Evolutionary conservation across 2,329 filamentous ascomycete genomes (phyloP).

Genomic region (Cercospora zeina): DNA sequence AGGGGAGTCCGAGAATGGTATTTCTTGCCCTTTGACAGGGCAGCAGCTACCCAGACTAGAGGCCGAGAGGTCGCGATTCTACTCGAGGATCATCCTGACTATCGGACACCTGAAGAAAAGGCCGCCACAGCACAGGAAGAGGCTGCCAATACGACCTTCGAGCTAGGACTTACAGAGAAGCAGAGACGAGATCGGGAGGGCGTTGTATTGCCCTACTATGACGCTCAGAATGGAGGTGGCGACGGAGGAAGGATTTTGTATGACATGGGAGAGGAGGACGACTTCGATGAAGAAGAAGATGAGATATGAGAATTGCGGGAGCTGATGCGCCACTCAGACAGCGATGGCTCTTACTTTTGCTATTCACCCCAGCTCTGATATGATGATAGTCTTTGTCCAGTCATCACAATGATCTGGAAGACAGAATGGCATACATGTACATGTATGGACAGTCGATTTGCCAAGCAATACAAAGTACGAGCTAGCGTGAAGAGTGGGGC

Average conservation of each 20-base stretch:
- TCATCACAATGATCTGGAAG: background rate
- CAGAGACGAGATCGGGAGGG: constrained; percentile 83
- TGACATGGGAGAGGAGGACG: constrained; percentile 93
- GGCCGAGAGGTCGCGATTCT: constrained; percentile 53
- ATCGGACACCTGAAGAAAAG: constrained; percentile 51
- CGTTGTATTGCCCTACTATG: constrained; percentile 92
- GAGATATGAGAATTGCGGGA: constrained; percentile 64
- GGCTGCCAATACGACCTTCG: constrained; percentile 73
- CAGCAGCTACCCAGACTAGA: constrained; percentile 18
- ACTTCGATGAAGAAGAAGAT: constrained; percentile 95
- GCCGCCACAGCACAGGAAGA: constrained; percentile 44
- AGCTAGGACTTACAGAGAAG: constrained; percentile 83
- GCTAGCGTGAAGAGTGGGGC: constrained; percentile 7
- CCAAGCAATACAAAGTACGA: background rate
- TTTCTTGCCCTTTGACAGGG: constrained; percentile 50
- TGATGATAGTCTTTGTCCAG: background rate
- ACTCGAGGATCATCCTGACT: constrained; percentile 75
- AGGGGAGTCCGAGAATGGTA: constrained; percentile 72
- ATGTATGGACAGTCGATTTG: background rate
- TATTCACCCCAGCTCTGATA: background rate
- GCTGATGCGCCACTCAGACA: background rate
- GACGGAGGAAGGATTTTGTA: constrained; percentile 93
- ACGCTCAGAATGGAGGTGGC: constrained; percentile 80
- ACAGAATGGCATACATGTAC: too few species aligned
- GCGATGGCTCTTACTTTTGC: background rate